A percentile compares a stretch with the other conserved stretches of the same genome.
Evolutionary conservation across 495 filamentous ascomycete species (phyloP).

Genomic region (Glutinoglossum americanum): DNA sequence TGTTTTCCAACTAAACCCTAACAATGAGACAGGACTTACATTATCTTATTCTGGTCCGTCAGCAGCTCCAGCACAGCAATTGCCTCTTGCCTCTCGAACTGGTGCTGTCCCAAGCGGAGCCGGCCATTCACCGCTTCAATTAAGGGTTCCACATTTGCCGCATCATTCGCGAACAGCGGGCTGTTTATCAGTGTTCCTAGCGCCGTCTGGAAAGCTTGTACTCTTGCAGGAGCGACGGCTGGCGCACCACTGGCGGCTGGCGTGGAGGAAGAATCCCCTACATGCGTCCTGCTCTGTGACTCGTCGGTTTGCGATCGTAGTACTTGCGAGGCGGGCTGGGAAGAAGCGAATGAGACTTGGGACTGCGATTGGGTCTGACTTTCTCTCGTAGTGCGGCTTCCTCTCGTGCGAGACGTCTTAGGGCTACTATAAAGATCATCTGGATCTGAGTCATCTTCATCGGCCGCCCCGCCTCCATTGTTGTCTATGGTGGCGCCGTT

Average conservation of each 20-base stretch:
- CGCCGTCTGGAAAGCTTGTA: conserved; percentile 52
- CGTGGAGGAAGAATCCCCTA: conserved; percentile 2
- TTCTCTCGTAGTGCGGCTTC: conserved; percentile 15
- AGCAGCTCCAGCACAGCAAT: conserved; percentile 53
- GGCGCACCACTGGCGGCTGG: conserved; percentile 11
- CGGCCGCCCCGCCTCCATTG: conserved; percentile 21
- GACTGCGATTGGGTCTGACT: conserved; percentile 23
- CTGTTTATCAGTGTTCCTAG: conserved; percentile 65
- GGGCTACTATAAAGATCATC: conserved; percentile 36
- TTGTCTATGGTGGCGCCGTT: conserved; percentile 27
- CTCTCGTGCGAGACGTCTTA: conserved; percentile 24
- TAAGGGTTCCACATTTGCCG: conserved; percentile 49
- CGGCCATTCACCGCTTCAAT: conserved; percentile 60
- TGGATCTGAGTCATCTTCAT: conserved; percentile 20
- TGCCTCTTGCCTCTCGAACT: conserved; percentile 53
- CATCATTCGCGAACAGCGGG: conserved; percentile 58
- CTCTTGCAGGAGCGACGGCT: conserved; percentile 20
- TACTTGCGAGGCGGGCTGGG: conserved; percentile 43
- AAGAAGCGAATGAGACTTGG: conserved; percentile 45
- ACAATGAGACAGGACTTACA: conserved; percentile 36
- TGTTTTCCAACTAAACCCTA: background rate
- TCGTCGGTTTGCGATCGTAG: conserved; percentile 33
- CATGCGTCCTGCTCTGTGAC: conserved; percentile 17
- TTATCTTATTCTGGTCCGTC: conserved; percentile 71
- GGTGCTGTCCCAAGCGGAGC: conserved; percentile 27